Conservation (phyloP, 2,329 filamentous ascomycete species). For the Colletotrichum sp. region DNA sequence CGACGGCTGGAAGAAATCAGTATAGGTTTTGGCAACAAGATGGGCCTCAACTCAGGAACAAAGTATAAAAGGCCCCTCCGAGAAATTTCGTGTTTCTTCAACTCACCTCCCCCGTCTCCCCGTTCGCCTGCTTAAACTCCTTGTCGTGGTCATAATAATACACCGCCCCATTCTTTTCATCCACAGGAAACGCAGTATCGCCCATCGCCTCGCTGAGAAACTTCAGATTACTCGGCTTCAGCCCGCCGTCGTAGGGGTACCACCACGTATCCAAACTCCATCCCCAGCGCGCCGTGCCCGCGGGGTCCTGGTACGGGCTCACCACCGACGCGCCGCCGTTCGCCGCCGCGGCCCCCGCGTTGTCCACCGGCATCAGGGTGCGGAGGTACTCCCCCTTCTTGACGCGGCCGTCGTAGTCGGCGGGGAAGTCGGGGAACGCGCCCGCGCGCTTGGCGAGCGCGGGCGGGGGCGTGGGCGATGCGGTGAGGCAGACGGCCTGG, state of each 20-base stretch:
- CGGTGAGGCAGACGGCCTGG: background rate
- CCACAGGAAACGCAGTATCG: background rate
- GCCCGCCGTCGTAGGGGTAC: background rate
- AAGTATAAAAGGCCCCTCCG: background rate
- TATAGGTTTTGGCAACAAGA: fast-evolving
- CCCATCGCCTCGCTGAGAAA: background rate
- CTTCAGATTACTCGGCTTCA: background rate
- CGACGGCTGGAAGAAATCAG: background rate
- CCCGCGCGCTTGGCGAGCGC: background rate
- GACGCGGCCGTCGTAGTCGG: background rate
- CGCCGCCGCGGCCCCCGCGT: background rate
- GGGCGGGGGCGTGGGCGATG: background rate
- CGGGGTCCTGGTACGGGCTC: background rate
- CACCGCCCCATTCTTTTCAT: background rate
- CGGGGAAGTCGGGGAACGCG: background rate
- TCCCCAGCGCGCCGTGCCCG: background rate
- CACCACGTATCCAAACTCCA: background rate
- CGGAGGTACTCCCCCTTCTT: background rate
- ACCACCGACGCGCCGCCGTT: background rate
- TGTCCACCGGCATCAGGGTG: background rate
- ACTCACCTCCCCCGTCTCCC: background rate
- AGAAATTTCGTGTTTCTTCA: no score
- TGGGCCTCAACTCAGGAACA: background rate
- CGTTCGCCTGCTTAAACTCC: background rate
- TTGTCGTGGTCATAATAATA: background rate